A percentile compares a stretch with the other conserved stretches of the same genome.
These are phyloP conservation scores for Scutellaria baicalensis DNA, from an alignment of 257 asterid genomes.

Conservation along the genomic window DNA sequence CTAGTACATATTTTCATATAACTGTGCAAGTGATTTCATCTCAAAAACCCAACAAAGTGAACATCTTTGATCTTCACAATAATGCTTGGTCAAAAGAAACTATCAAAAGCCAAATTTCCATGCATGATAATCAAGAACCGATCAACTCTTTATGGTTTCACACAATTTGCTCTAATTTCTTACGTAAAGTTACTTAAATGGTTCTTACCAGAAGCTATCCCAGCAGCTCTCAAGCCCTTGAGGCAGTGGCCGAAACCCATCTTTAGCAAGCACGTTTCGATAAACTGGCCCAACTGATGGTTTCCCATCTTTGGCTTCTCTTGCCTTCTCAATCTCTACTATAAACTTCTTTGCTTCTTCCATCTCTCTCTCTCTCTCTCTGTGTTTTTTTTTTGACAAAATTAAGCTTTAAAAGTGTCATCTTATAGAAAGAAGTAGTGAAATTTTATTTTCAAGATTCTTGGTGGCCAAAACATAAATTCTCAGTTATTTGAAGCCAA, in stretches of 20 bases:
- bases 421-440: slow-evolving; percentile 15
- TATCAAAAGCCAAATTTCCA: background rate
- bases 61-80: too few relatives aligned
- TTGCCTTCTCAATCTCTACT: slow-evolving; percentile 54
- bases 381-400: background rate
- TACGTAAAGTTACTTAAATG: background rate
- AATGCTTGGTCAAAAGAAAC: too few relatives aligned
- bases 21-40: background rate
- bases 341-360: slow-evolving; percentile 34
- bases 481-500: slow-evolving; percentile 15
- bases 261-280: slow-evolving; percentile 43
- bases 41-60: background rate
- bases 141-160: background rate
- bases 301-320: slow-evolving; percentile 45
- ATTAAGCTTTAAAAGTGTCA: background rate
- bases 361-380: slow-evolving; percentile 8
- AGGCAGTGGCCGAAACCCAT: slow-evolving; percentile 61
- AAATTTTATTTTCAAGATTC: slow-evolving; percentile 10
- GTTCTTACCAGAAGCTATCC: slow-evolving; percentile 64
- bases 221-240: slow-evolving; percentile 52
- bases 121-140: background rate
- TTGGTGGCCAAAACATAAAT: slow-evolving; percentile 37
- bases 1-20: background rate
- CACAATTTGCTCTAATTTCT: too few relatives aligned
- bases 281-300: slow-evolving; percentile 68